A percentile compares a stretch with the other conserved stretches of the same genome.
phyloP scores from a whole-genome alignment of 2,329 filamentous ascomycete genomes.

The Claviceps fusiformis region DNA sequence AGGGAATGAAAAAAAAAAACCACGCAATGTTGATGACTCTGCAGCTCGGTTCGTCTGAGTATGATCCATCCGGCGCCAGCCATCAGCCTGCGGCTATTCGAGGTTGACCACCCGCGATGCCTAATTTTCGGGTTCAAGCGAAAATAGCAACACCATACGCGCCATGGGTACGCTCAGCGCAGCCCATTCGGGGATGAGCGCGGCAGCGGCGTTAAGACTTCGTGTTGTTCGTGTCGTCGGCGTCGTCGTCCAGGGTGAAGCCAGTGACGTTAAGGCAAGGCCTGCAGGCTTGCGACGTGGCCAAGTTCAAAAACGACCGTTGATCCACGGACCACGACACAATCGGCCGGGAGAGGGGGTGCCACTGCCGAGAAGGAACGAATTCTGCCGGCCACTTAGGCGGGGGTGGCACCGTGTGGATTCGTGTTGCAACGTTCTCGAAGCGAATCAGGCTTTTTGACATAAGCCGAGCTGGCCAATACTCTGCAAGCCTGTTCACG shows the following conservation, averaged over 20 bases:
- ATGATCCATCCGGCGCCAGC: not conserved
- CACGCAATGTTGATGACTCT: too few species aligned
- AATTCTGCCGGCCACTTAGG: not conserved
- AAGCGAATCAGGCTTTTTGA: not conserved
- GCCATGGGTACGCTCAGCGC: not conserved
- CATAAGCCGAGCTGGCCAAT: not conserved
- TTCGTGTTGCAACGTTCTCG: not conserved
- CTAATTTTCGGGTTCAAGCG: not conserved
- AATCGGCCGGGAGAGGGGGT: not conserved
- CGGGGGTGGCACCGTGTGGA: not conserved
- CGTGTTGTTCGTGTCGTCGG: not conserved
- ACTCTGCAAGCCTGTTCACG: not conserved
- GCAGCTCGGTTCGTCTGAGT: too few species aligned
- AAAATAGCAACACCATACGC: not conserved
- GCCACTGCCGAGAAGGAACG: not conserved
- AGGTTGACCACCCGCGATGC: not conserved
- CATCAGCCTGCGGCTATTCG: not conserved
- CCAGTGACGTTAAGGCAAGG: too few species aligned
- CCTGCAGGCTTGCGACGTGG: not conserved
- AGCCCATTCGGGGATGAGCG: not conserved
- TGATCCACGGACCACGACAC: not conserved
- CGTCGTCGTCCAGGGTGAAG: not conserved
- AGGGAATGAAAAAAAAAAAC: not conserved
- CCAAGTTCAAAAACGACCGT: not conserved
- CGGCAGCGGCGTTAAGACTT: not conserved